Evolutionary conservation across 106 monocot genomes (phyloP), one percentile per base, ranked within the genome.

Genomic region (Apostasia shenzhenica): DNA sequence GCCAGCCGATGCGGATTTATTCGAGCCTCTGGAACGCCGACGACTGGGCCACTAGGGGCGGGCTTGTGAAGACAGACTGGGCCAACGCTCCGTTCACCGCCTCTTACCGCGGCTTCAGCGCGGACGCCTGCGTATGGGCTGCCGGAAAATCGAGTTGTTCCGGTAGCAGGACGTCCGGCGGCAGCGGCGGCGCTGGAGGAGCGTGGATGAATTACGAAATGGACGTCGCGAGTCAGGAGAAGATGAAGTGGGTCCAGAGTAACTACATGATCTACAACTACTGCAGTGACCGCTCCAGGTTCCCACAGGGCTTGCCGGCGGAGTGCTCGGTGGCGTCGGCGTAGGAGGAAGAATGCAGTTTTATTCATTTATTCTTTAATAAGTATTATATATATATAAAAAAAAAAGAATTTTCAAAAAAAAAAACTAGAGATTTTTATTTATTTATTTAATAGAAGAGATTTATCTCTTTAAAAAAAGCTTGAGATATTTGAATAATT

Each of bases 41-140:
- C 9, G 73, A 73, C 67, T 75, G 75, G 75, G 75, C 75, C 12
- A 76, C 76, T 5, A 48, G 54, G 6, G 76, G 76, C 5, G 76
- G 76, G n/a, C 76, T 53, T 2, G 37, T 69, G 0, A 76, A 76
- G 63, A 69, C 76, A 0, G 76, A 76, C 9, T 76, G 76, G 76
- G 54, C 41, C 0, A 52, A 70, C 1, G 76, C 76, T 2, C 76
- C 76, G 1, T 76, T 76, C 61, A 76, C 76, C 6, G 76, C 76
- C 12, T 76, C 69, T 2, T 76, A 76, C 26, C 41, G 63, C 3
- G 55, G 62, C 4, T 76, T 62, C 69, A 69, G 55, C 38, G 76
- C 62, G 2, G 37, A 63, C 8, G 69, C 61, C 2, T 63, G 69
- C 45, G 51, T 68, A 9, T 76, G 53, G 69, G 5, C 53, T 2